Evolutionary conservation across 192 early-diverging fungal species (phyloP), one percentile per base, ranked within the genome.

Genomic region (Entomortierella beljakovae): DNA sequence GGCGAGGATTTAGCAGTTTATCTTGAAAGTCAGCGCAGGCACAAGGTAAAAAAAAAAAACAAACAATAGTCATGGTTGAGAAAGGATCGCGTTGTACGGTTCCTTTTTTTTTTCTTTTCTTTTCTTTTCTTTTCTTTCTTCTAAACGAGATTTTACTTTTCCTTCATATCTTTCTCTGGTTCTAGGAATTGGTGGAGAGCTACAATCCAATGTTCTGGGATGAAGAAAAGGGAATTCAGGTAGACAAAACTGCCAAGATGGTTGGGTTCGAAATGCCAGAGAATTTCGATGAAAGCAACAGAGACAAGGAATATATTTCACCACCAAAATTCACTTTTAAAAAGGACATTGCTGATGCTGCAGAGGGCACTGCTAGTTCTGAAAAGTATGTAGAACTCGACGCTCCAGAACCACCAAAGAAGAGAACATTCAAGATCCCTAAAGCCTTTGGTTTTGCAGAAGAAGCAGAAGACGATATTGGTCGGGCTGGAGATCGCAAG

Each of bases 361-460:
- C 55, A 58, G 48, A 43, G 59, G 57, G 2, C 11, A 18, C 33
- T 42, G 10, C 58, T 3, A 42, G 49, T 6, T 34, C 48, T 6
- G 66, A 67, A 15, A 61, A 62, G 37, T 68, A 68, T 34, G 61
- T 68, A 43, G 74, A 77, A 23, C 29, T 61, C 54, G 35, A 68
- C 46, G 61, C 59, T 16, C 66, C 65, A 6, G 60, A 62, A 31
- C 60, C 68, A 25, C 74, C 74, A 55, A 77, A 77, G 66, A 77
- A 77, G 61, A 65, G 74, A 22, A 69, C 74, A 3, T 77, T 59
- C 54, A 51, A 51, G 65, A 77, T 77, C 49, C 74, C 74, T 37
- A 77, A 77, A 59, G 74, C 74, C 54, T 77, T 77, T 64, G 74
- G 74, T 18, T 77, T 77, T 48, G 74, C 65, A 13, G 66, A 77